phyloP scores from a whole-genome alignment of 2,329 filamentous ascomycete genomes.

The Alternaria novae-zelandiae region DNA sequence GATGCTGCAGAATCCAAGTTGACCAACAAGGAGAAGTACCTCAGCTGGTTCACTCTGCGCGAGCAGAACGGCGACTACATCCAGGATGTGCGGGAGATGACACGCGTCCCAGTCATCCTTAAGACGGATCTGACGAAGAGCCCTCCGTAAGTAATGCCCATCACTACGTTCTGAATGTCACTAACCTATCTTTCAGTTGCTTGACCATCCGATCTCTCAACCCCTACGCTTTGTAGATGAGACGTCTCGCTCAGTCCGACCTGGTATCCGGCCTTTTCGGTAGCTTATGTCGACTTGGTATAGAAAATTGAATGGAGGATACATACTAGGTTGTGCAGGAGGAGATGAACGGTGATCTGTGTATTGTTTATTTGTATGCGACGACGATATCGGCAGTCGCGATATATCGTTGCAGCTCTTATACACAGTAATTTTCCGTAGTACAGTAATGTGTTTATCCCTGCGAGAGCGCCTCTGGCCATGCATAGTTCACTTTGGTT shows the following conservation, averaged over 20 bases:
- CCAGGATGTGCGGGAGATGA: constrained; percentile 98
- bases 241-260: constrained; percentile 1
- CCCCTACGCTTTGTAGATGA: constrained; percentile 68
- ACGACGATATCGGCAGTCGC: constrained; percentile 27
- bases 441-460: constrained; percentile 41
- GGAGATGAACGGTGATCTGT: constrained; percentile 25
- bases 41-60: constrained; percentile 85
- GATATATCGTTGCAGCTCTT: constrained; percentile 33
- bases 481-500: constrained; percentile 23
- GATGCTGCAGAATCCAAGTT: constrained; percentile 80
- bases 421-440: constrained; percentile 30
- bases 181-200: constrained; percentile 61
- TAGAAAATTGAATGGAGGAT: constrained; percentile 42
- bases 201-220: constrained; percentile 84
- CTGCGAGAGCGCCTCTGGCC: constrained; percentile 11
- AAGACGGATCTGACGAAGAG: constrained; percentile 99
- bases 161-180: neutral
- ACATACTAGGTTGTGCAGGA: constrained; percentile 30
- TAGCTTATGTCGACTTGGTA: constrained; percentile 30
- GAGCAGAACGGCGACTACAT: constrained; percentile 96
- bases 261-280: neutral
- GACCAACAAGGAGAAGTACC: constrained; percentile 94
- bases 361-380: constrained; percentile 41
- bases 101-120: constrained; percentile 92
- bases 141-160: constrained; percentile 80